Conservation (phyloP, 2,329 filamentous ascomycete species). For the Pyrenophora graminea region DNA sequence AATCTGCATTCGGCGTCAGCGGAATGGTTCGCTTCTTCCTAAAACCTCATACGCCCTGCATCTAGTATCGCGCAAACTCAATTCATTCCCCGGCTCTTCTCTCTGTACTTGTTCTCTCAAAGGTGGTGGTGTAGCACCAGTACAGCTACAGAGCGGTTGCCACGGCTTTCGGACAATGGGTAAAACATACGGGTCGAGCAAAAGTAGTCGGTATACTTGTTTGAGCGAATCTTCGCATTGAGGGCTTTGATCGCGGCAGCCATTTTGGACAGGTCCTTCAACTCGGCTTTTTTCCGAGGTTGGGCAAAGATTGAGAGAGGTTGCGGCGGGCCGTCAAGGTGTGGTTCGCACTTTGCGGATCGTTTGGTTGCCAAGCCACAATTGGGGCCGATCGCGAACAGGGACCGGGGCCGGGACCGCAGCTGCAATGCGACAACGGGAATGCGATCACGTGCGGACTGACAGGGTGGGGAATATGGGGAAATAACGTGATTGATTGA, state of each 20-base stretch:
- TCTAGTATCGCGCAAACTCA: not conserved
- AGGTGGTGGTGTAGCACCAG: not conserved
- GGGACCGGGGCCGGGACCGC: constrained; percentile 3
- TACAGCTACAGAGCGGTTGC: not conserved
- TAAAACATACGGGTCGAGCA: constrained; percentile 57
- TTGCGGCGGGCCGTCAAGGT: constrained; percentile 10
- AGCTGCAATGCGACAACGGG: constrained; percentile 9
- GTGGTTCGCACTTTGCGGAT: constrained; percentile 11
- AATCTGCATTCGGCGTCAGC: constrained; percentile 46
- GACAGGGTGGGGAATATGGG: not conserved
- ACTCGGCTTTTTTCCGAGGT: constrained; percentile 1
- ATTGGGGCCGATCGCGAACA: constrained; percentile 10
- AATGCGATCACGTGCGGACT: constrained; percentile 16
- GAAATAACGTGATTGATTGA: not conserved
- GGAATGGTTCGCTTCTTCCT: not conserved
- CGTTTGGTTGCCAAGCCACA: constrained; percentile 14
- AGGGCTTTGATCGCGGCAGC: constrained; percentile 58
- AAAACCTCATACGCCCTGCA: too few relatives aligned
- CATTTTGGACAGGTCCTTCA: constrained; percentile 44
- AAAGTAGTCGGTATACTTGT: constrained; percentile 56
- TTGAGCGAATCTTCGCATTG: constrained; percentile 58
- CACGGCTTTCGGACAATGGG: constrained; percentile 6
- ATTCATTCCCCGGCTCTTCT: not conserved
- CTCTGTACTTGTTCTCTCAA: not conserved
- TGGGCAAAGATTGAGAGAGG: constrained; percentile 3